These are phyloP conservation scores for Kwoniella dejecticola DNA, from an alignment of 768 basidiomycete genomes.

Conservation along the genomic window DNA sequence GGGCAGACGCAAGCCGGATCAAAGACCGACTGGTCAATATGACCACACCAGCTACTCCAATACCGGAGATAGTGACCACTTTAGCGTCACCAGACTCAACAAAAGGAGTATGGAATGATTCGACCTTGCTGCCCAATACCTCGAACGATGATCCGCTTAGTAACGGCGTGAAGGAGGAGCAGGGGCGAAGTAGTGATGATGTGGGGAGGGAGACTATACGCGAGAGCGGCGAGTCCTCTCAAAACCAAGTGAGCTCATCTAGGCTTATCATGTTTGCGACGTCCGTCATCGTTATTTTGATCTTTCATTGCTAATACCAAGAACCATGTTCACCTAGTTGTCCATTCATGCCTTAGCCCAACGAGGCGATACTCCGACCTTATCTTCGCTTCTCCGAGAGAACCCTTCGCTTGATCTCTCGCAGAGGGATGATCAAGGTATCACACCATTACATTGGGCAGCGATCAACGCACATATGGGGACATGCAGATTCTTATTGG, in stretches of 20 bases:
- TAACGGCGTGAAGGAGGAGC: neutral
- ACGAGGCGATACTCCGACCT: slow-evolving; percentile 62
- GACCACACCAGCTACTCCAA: slow-evolving; percentile 9
- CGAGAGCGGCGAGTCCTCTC: neutral
- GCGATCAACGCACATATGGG: slow-evolving; percentile 94
- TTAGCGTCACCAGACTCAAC: slow-evolving; percentile 18
- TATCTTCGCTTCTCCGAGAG: slow-evolving; percentile 19
- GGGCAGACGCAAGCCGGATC: neutral
- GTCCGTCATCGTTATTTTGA: too few species aligned
- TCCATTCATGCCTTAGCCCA: slow-evolving; percentile 85
- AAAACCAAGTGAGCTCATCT: too few species aligned
- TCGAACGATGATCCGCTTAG: neutral
- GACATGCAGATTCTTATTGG: slow-evolving; percentile 81
- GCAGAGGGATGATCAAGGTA: slow-evolving; percentile 75
- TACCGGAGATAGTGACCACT: slow-evolving; percentile 14
- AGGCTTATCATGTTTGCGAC: too few species aligned
- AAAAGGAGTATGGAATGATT: slow-evolving; percentile 10
- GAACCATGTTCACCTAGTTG: slow-evolving; percentile 18
- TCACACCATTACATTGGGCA: slow-evolving; percentile 97
- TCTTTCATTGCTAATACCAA: too few species aligned
- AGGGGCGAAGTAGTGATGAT: slow-evolving; percentile 24
- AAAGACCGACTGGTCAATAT: neutral
- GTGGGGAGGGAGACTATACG: slow-evolving; percentile 35
- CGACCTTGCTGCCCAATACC: slow-evolving; percentile 5
- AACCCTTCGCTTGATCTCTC: slow-evolving; percentile 40